Conservation (phyloP, 2,329 filamentous ascomycete genomes). For the Geosmithia morbida region DNA sequence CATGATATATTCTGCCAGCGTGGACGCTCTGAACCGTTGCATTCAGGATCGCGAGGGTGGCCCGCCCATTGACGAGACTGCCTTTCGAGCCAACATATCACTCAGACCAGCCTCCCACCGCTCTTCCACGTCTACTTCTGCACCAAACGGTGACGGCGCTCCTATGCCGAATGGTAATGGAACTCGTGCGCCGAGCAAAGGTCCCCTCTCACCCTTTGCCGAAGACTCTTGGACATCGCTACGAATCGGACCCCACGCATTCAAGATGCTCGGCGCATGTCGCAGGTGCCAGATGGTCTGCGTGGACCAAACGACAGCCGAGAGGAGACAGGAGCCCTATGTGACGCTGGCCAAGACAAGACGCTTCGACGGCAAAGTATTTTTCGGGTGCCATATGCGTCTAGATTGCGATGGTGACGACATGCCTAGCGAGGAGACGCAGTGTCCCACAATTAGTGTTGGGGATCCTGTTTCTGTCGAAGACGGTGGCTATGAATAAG, state of each 20-base stretch:
- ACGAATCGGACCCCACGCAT: slow-evolving; percentile 47
- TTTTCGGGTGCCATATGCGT: slow-evolving; percentile 74
- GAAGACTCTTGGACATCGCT: slow-evolving; percentile 69
- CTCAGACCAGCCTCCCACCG: slow-evolving; percentile 27
- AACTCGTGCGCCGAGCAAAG: not conserved
- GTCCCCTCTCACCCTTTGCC: slow-evolving; percentile 41
- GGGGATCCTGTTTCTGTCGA: slow-evolving; percentile 26
- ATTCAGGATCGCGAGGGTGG: slow-evolving; percentile 46
- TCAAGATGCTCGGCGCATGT: slow-evolving; percentile 69
- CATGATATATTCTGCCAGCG: slow-evolving; percentile 64
- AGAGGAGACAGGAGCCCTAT: slow-evolving; percentile 73
- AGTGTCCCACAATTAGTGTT: slow-evolving; percentile 28
- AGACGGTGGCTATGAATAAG: not conserved
- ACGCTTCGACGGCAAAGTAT: slow-evolving; percentile 68
- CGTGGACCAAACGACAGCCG: slow-evolving; percentile 70
- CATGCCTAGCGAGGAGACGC: slow-evolving; percentile 6
- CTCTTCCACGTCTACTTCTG: no score
- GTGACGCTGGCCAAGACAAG: slow-evolving; percentile 78
- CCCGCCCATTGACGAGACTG: slow-evolving; percentile 52
- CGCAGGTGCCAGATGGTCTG: slow-evolving; percentile 94
- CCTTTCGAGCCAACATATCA: slow-evolving; percentile 84
- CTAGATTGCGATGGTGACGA: slow-evolving; percentile 16
- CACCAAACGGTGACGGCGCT: no score
- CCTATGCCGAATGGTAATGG: not conserved
- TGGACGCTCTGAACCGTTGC: slow-evolving; percentile 60